Base-by-base conservation (phyloP, 2,329 filamentous ascomycete genomes). In the Cladosporium oxysporum region DNA sequence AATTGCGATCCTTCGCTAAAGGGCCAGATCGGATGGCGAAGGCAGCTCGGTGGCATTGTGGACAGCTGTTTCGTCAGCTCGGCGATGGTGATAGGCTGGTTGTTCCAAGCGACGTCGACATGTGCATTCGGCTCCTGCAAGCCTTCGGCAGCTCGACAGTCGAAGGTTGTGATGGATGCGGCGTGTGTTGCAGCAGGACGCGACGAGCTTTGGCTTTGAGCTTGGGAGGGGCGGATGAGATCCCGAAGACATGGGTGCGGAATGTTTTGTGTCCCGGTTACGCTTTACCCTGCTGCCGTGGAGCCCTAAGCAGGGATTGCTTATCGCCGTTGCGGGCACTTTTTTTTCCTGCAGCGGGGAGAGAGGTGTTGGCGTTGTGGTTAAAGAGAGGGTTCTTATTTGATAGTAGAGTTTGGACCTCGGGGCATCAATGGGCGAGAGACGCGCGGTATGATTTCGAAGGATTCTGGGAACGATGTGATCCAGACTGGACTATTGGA, bases 181-280 rank as follows among this genome's bases (percentile, higher is more conserved):
- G 29, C 52, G 28, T 47, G 41, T 47, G 41, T 55, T 31, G 52
- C 52, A 21, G 41, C 21, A 49, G 18, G 58, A 49, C 21, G 35
- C 58, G 28, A 47, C 35, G 12, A 44, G 28, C 28, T 33, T 55
- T 31, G 52, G 29, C 28, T 60, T 60, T 23, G 41, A 12, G 8
- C 8, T n/a, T 29, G 28, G 58, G 41, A 18, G 26, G 4, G 52
- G 26, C 52, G 52, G 52, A 50, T 23, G 41, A 31, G 37, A 44
- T 44, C 26, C 58, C 58, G 58, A 50, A 11, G 37, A 29, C 58
- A 50, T 60, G 58, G 58, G 37, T 44, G 14, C 28, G 58, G 58
- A n/a, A 11, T 21, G 41, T 21, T n/a, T n/a, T 47, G 18, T n/a
- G 8, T 21, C n/a, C 41, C 41, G 41, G 41, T 47, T 21, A 21